A percentile compares a stretch with the other conserved stretches of the same genome.
Evolutionary conservation across 371 early-diverging fungal genomes (phyloP).

Genomic region (Mucor lusitanicus): DNA sequence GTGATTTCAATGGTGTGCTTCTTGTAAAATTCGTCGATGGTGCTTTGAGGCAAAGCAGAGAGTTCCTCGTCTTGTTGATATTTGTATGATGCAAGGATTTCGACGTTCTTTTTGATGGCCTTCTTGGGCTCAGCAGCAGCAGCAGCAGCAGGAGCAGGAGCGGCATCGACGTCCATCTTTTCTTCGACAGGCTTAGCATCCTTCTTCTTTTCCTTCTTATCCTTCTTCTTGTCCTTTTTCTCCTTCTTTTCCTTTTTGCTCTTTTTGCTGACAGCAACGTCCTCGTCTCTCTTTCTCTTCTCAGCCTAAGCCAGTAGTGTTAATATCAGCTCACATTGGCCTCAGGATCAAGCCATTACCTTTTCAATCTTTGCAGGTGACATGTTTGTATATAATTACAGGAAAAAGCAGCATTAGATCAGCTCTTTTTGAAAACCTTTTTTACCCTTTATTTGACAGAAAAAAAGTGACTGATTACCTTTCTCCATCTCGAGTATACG

Average conservation of each 20-base stretch:
- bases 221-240: slow-evolving; percentile 32
- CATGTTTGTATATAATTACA: slow-evolving; percentile 4
- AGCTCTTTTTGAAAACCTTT: too few species aligned
- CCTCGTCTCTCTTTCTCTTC: slow-evolving; percentile 29
- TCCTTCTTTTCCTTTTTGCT: slow-evolving; percentile 43
- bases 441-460: too few species aligned
- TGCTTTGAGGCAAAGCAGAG: slow-evolving; percentile 38
- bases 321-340: background rate
- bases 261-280: slow-evolving; percentile 18
- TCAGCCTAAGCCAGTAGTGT: slow-evolving; percentile 14
- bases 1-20: slow-evolving; percentile 69
- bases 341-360: slow-evolving; percentile 2
- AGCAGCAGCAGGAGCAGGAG: slow-evolving; percentile 15
- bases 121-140: slow-evolving; percentile 15
- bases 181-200: slow-evolving; percentile 14
- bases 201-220: slow-evolving; percentile 39
- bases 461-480: too few species aligned
- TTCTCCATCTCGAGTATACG: too few species aligned
- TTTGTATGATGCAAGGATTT: slow-evolving; percentile 33
- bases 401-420: background rate
- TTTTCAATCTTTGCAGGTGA: slow-evolving; percentile 29
- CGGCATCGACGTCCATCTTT: slow-evolving; percentile 5
- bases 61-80: slow-evolving; percentile 42
- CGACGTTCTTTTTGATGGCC: slow-evolving; percentile 18
- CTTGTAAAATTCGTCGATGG: slow-evolving; percentile 61